Evolutionary conservation across 1,284 basidiomycete genomes (phyloP), one percentile per base, ranked within the genome.

Genomic region (Athelia sp.): DNA sequence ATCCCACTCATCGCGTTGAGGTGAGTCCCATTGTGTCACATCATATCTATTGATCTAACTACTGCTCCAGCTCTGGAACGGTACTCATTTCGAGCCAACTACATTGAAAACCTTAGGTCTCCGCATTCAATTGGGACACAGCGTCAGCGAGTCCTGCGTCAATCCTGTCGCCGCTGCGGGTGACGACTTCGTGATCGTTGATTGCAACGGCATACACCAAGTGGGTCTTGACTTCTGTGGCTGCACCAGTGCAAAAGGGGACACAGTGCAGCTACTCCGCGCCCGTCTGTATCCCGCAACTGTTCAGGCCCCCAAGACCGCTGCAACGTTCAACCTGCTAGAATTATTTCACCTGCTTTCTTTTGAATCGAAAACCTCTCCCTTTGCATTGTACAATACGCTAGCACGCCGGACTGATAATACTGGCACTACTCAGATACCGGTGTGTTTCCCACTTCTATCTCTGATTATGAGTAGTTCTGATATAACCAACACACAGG

Each of bases 221-320:
- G 57, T 70, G 3, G 50, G 45, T 2, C 22, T 72, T 2, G 52
- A 66, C 38, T 69, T 60, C 49, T 72, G 69, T 46, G 56, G 53
- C 1, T 72, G 69, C 54, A 49, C 48, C 11, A 43, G 3, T 43
- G 51, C 32, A 35, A 11, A 18, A 9, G 15, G 18, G 10, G 18
- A 53, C 8, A 10, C 40, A 52, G 1, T 36, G 1, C 68, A 69
- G 52, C 52, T 65, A 8, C 54, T 69, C 8, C 55, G 60, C n/a
- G 45, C 53, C 47, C 43, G 59, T 4, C 60, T 62, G 45, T 62
- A 56, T 50, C 62, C 65, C 31, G 53, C 59, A 13, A 55, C 59
- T 9, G 36, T 52, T 14, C 43, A 47, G 2, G 40, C 56, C 6
- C 66, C 65, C 0, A 51, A 57, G 19, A 63, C 65, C 1, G 61